phyloP scores from a whole-genome alignment of 805 yeast species.

The Torulaspora franciscae region DNA sequence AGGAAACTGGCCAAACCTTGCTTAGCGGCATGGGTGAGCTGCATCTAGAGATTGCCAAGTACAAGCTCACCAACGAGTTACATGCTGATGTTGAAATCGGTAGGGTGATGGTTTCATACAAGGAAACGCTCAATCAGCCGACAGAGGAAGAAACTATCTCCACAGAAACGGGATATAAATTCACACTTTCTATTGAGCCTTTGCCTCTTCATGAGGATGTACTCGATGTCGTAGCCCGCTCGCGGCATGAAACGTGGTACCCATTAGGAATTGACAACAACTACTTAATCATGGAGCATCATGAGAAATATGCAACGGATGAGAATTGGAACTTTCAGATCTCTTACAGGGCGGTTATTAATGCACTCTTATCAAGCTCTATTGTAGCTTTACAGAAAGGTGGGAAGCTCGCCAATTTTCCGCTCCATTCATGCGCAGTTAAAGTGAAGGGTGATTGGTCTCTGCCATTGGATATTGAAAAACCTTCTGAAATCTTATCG shows the following conservation, averaged over 20 bases:
- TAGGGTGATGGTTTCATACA: conserved; percentile 82
- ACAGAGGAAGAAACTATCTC: conserved; percentile 12
- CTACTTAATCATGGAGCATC: conserved; percentile 32
- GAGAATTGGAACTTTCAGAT: conserved; percentile 48
- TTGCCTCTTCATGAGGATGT: conserved; percentile 24
- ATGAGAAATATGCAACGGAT: conserved; percentile 22
- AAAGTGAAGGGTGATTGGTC: conserved; percentile 46
- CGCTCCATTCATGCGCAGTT: conserved; percentile 55
- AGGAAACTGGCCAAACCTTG: conserved; percentile 89
- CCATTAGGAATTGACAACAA: conserved; percentile 35
- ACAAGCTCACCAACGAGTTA: conserved; percentile 72
- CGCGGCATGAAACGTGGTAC: conserved; percentile 29
- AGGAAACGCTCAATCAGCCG: conserved; percentile 51
- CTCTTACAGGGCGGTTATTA: conserved; percentile 47
- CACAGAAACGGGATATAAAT: conserved; percentile 24
- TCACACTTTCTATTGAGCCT: conserved; percentile 34
- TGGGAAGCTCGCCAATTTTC: conserved; percentile 48
- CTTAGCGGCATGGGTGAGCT: conserved; percentile 98
- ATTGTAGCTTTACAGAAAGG: conserved; percentile 62
- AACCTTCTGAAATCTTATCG: conserved; percentile 40
- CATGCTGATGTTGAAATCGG: conserved; percentile 79
- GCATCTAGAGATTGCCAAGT: conserved; percentile 83
- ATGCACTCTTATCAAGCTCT: conserved; percentile 53
- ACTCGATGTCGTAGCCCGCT: conserved; percentile 26
- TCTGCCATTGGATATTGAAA: conserved; percentile 47